Percentiles rank a stretch among this genome's conserved stretches.
Conservation (phyloP, 805 yeast species). For the Myxozyma sirexii region DNA sequence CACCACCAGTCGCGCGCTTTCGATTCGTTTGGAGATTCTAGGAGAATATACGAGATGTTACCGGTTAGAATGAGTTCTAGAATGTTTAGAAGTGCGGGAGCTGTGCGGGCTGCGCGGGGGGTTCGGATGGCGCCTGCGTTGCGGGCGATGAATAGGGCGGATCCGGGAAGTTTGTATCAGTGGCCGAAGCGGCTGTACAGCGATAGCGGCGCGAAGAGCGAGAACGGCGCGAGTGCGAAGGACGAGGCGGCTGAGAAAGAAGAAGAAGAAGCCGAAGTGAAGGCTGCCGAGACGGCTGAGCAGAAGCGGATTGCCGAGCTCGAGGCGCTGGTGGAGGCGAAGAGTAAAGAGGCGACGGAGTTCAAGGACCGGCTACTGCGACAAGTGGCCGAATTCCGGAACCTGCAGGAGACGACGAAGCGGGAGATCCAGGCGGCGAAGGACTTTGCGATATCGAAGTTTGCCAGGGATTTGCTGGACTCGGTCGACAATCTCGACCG, state of each 20-base stretch:
- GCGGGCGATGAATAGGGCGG: neutral
- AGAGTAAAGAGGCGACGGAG: slow-evolving; percentile 67
- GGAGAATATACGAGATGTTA: too few relatives aligned
- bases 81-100: too few relatives aligned
- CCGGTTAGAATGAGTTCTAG: too few relatives aligned
- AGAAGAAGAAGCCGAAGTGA: neutral
- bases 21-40: too few relatives aligned
- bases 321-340: slow-evolving; percentile 57
- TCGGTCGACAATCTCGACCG: slow-evolving; percentile 88
- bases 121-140: too few relatives aligned
- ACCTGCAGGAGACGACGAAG: slow-evolving; percentile 86
- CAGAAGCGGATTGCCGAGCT: slow-evolving; percentile 40
- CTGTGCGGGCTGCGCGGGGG: too few relatives aligned
- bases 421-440: slow-evolving; percentile 83
- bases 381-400: slow-evolving; percentile 89
- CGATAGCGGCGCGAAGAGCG: neutral
- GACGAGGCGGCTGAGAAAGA: neutral
- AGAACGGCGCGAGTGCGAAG: neutral
- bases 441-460: slow-evolving; percentile 89
- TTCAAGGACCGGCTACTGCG: slow-evolving; percentile 81
- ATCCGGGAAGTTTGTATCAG: neutral
- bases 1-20: too few relatives aligned
- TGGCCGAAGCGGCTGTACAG: neutral
- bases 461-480: slow-evolving; percentile 86
- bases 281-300: slow-evolving; percentile 17